Evolutionary conservation across 192 early-diverging fungal species (phyloP).

Genomic region (Coemansia interrupta): DNA sequence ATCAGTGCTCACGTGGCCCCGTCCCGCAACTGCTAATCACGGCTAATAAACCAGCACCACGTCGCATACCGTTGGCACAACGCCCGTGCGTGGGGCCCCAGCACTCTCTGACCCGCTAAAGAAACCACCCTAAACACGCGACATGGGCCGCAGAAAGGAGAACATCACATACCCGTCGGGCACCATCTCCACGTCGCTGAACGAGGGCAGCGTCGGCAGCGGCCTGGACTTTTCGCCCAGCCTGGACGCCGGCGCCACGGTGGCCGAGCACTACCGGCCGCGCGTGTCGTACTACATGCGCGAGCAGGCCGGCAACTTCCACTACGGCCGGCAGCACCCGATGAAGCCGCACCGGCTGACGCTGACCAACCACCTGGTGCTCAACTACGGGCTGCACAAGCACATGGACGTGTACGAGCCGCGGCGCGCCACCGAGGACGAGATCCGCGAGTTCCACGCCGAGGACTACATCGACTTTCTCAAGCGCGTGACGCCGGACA

Average conservation of each 20-base stretch:
- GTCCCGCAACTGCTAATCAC: no score
- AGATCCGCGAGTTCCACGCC: slow-evolving; percentile 92
- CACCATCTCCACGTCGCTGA: slow-evolving; percentile 33
- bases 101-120: neutral
- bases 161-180: slow-evolving; percentile 36
- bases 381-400: slow-evolving; percentile 88
- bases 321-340: slow-evolving; percentile 73
- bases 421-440: slow-evolving; percentile 76
- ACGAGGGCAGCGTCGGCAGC: slow-evolving; percentile 24
- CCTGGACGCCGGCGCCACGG: slow-evolving; percentile 8
- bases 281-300: slow-evolving; percentile 73
- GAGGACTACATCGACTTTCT: slow-evolving; percentile 96
- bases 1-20: no score
- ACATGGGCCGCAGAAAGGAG: slow-evolving; percentile 48
- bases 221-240: slow-evolving; percentile 35
- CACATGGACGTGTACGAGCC: slow-evolving; percentile 87
- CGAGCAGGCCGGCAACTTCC: slow-evolving; percentile 76
- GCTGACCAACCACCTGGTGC: slow-evolving; percentile 89
- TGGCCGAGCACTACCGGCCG: slow-evolving; percentile 58
- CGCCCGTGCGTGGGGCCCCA: no score
- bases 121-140: neutral
- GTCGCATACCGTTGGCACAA: no score
- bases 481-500: slow-evolving; percentile 75
- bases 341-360: slow-evolving; percentile 93
- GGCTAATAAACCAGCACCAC: no score